Evolutionary conservation across 495 filamentous ascomycete species (phyloP), one percentile per base, ranked within the genome.

Genomic region (Rhizodiscina lignyota): DNA sequence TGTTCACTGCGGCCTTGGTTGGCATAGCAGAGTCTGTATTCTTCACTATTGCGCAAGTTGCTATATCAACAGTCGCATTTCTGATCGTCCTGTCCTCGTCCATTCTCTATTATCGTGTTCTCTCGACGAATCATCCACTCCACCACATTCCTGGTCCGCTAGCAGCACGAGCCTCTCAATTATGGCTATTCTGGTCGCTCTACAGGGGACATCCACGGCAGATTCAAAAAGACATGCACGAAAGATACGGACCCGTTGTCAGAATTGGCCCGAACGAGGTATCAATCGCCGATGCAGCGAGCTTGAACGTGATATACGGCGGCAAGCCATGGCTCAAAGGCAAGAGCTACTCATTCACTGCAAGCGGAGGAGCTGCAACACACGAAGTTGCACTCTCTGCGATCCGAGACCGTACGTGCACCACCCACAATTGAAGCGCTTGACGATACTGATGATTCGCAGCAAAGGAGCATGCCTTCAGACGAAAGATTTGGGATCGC

Each of bases 191-290:
- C 24, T 8, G 24, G 6, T 13, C 8, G 8, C 24, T 27, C 6
- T 27, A 27, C 24, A 27, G 13, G 24, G 24, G 24, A 6, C 24
- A 13, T 8, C 24, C 24, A 8, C 24, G 24, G 8, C 8, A 8
- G 6, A 13, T 8, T 13, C 24, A 27, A 27, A 6, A 17, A 18
- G 30, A 10, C 6, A 6, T 33, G 12, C 30, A 33, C 30, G 30
- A 33, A 15, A 33, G 16, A 17, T 33, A 33, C 16, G 30, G 30
- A 18, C 30, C 30, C 11, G 16, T 18, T 15, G 30, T 33, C 30
- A 6, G 30, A 33, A 18, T 33, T n/a, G 30, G 30, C 16, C 30
- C 30, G 8, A 33, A 33, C 30, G 30, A 33, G 16, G 17, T 33
- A 6, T 33, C 30, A 6, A 6, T 27, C 8, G 24, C 24, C 6